Percentiles rank a stretch among this genome's conserved stretches.
These are phyloP conservation scores for Edaphochlamys debaryana DNA, from an alignment of 139 green algal genomes.

Conservation along the genomic window DNA sequence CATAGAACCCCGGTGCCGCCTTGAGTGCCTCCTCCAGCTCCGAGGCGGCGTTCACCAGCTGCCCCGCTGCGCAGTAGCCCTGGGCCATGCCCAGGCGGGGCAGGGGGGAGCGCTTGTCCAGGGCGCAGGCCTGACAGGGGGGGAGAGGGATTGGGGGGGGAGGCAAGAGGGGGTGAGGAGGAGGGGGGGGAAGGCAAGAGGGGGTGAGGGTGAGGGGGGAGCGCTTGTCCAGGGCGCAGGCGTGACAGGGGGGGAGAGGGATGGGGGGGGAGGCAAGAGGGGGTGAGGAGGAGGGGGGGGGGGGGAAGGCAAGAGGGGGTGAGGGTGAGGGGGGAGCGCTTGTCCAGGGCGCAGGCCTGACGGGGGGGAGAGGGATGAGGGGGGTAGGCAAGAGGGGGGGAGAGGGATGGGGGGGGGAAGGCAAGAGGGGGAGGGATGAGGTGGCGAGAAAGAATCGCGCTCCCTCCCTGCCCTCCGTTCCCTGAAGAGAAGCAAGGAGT, in stretches of 20 bases:
- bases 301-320: too few species aligned
- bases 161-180: neutral
- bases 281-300: neutral
- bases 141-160: neutral
- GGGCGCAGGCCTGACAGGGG: conserved; percentile 60
- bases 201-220: conserved; percentile 55
- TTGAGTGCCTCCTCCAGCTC: conserved; percentile 77
- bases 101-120: conserved; percentile 67
- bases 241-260: conserved; percentile 50
- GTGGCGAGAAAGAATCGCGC: too few species aligned
- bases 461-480: too few species aligned
- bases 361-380: neutral
- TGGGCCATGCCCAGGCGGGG: conserved; percentile 79
- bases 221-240: conserved; percentile 62
- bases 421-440: conserved; percentile 46
- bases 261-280: neutral
- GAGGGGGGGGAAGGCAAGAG: too few species aligned
- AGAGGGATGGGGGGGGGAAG: too few species aligned
- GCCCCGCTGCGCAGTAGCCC: conserved; percentile 58
- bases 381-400: neutral
- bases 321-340: conserved; percentile 58
- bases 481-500: too few species aligned
- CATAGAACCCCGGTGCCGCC: conserved; percentile 67
- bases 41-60: conserved; percentile 70
- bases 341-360: conserved; percentile 73